phyloP scores from a whole-genome alignment of 1,284 basidiomycete genomes.

The Microbotryum saponariae region DNA sequence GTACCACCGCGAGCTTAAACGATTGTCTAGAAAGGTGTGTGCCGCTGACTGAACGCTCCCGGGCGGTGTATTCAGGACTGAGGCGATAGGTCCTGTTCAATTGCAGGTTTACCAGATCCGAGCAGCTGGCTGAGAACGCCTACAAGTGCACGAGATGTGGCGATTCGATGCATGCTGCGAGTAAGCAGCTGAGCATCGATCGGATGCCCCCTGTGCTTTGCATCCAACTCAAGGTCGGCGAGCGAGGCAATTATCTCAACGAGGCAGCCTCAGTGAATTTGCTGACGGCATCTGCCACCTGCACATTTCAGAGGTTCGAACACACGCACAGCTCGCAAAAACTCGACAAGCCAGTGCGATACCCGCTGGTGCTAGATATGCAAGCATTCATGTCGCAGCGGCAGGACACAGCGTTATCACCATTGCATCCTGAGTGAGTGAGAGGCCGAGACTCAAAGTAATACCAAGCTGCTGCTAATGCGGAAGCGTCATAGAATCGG shows the following conservation, averaged over 20 bases:
- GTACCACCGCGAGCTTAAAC: slow-evolving; percentile 1
- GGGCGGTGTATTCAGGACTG: too few relatives aligned
- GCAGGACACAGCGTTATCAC: slow-evolving; percentile 6
- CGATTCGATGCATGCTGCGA: slow-evolving; percentile 59
- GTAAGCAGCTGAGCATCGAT: slow-evolving; percentile 73
- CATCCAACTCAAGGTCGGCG: slow-evolving; percentile 82
- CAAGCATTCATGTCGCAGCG: slow-evolving; percentile 62
- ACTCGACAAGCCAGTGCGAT: slow-evolving; percentile 73
- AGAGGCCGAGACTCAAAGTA: neutral
- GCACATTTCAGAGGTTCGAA: slow-evolving; percentile 67
- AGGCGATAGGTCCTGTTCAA: neutral
- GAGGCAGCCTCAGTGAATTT: neutral
- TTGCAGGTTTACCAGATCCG: slow-evolving; percentile 62
- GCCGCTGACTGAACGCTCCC: neutral
- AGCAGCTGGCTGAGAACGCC: slow-evolving; percentile 62
- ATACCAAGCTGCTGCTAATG: too few relatives aligned
- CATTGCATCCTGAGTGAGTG: slow-evolving; percentile 42
- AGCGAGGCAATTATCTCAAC: neutral
- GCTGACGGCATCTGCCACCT: neutral
- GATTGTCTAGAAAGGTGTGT: slow-evolving; percentile 29
- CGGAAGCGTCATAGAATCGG: slow-evolving; percentile 39
- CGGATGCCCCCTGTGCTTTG: slow-evolving; percentile 83
- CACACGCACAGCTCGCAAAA: slow-evolving; percentile 63
- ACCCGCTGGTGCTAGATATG: slow-evolving; percentile 81
- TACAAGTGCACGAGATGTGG: slow-evolving; percentile 67